These are phyloP conservation scores for Graphium sp. DNA, from an alignment of 2,329 filamentous ascomycete species.

Conservation along the genomic window DNA sequence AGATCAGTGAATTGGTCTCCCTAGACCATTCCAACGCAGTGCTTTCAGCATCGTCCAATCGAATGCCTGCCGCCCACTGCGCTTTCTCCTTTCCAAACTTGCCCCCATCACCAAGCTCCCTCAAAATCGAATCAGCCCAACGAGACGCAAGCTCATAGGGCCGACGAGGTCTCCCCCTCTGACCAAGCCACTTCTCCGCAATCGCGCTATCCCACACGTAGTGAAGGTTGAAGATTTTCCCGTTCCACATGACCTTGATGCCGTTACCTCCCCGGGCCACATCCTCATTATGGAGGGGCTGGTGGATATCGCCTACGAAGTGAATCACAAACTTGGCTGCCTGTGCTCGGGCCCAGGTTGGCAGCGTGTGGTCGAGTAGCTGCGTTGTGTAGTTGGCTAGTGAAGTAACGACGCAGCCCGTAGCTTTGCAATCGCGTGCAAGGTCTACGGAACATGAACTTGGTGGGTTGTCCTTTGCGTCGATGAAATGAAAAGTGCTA, in stretches of 20 bases:
- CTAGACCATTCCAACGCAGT: constrained; percentile 48
- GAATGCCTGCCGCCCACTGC: constrained; percentile 39
- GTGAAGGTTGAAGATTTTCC: constrained; percentile 45
- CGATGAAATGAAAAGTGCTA: constrained; percentile 51
- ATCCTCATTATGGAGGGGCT: constrained; percentile 50
- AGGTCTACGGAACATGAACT: constrained; percentile 37
- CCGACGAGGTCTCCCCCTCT: constrained; percentile 29
- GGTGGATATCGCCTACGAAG: constrained; percentile 55
- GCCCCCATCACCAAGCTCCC: constrained; percentile 36
- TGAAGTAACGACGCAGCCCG: constrained; percentile 45
- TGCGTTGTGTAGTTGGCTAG: constrained; percentile 44
- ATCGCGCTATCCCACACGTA: constrained; percentile 60
- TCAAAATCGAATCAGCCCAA: constrained; percentile 40
- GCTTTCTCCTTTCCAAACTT: constrained; percentile 31
- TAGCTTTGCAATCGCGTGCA: constrained; percentile 41
- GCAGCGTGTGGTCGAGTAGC: constrained; percentile 26
- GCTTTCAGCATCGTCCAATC: constrained; percentile 31
- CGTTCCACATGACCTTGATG: constrained; percentile 46
- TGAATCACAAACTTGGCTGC: constrained; percentile 52
- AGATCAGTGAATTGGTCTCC: constrained; percentile 46
- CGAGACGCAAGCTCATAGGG: constrained; percentile 29
- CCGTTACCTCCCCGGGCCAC: constrained; percentile 50
- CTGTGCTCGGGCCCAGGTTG: constrained; percentile 29
- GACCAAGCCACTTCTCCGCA: constrained; percentile 45
- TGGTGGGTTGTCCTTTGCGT: constrained; percentile 47